Conservation (phyloP, 1,284 basidiomycete species). For the Erythrobasidium hasegawianum region DNA sequence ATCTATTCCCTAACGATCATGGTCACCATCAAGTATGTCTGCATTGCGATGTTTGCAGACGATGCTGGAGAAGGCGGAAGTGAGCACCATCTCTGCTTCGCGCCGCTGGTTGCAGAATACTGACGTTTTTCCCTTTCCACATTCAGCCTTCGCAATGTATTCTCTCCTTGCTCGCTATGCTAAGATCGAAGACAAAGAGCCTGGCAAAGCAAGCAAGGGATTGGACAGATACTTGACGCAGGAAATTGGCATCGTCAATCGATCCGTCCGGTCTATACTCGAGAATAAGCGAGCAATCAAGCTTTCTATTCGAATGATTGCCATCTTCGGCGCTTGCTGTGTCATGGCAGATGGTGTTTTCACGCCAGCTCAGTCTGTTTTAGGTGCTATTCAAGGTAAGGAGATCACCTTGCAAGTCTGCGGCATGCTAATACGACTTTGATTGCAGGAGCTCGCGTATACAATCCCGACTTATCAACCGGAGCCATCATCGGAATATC, state of each 20-base stretch:
- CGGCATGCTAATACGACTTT: too few species aligned
- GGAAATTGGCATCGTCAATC: background rate
- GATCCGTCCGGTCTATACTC: background rate
- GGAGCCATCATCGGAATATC: constrained; percentile 3
- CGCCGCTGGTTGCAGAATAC: too few species aligned
- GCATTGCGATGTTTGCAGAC: background rate
- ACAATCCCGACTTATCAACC: background rate
- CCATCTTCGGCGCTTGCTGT: constrained; percentile 5
- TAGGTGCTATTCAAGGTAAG: constrained; percentile 5
- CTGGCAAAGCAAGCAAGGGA: constrained; percentile 5
- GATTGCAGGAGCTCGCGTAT: background rate
- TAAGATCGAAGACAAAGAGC: background rate
- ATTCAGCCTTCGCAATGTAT: background rate
- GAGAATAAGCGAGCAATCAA: background rate
- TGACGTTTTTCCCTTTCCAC: too few species aligned
- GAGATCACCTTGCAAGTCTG: too few species aligned
- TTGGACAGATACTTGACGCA: background rate
- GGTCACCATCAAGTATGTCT: constrained; percentile 1
- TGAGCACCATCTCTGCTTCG: too few species aligned
- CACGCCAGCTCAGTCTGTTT: constrained; percentile 5
- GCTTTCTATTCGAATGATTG: background rate
- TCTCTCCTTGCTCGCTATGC: constrained; percentile 7
- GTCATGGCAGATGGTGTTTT: constrained; percentile 9
- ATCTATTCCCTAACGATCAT: background rate
- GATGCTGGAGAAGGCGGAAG: constrained; percentile 14